These are phyloP conservation scores for Chaetothyriales sp. DNA, from an alignment of 2,329 filamentous ascomycete genomes.

Conservation along the genomic window DNA sequence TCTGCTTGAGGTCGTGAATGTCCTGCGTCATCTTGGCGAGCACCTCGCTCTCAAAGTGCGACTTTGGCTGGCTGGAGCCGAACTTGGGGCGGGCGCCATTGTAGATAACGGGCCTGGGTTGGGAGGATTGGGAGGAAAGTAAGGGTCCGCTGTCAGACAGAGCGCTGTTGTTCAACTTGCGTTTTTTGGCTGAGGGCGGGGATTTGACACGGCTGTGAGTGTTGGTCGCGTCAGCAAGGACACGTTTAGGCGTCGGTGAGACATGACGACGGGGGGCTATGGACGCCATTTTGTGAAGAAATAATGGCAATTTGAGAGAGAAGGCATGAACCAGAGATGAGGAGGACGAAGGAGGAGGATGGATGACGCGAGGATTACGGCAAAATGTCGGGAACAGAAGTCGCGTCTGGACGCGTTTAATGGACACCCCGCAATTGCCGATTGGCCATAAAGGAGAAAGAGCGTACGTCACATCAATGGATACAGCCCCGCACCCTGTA, in stretches of 20 bases:
- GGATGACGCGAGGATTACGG: not conserved
- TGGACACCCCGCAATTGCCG: too few species aligned
- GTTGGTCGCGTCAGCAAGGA: constrained; percentile 52
- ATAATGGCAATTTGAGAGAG: not conserved
- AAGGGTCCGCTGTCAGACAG: constrained; percentile 36
- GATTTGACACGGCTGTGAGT: constrained; percentile 45
- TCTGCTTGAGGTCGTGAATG: constrained; percentile 68
- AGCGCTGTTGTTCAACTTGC: constrained; percentile 54
- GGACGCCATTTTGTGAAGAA: not conserved
- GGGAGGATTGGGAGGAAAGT: constrained; percentile 50
- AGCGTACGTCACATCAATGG: too few species aligned
- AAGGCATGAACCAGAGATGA: not conserved
- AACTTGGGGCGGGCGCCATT: constrained; percentile 39
- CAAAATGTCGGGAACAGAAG: not conserved
- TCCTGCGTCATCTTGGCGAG: constrained; percentile 94
- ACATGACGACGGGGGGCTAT: not conserved
- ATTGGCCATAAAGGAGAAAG: too few species aligned
- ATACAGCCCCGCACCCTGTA: too few species aligned
- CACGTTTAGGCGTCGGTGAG: constrained; percentile 39
- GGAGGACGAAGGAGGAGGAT: not conserved
- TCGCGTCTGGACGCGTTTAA: not conserved
- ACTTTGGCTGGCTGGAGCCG: constrained; percentile 67
- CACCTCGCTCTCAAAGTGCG: constrained; percentile 82
- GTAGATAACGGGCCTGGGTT: constrained; percentile 33
- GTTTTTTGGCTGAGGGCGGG: constrained; percentile 53